Evolutionary conservation across 257 asterid genomes (phyloP).

Genomic region (Striga asiatica): DNA sequence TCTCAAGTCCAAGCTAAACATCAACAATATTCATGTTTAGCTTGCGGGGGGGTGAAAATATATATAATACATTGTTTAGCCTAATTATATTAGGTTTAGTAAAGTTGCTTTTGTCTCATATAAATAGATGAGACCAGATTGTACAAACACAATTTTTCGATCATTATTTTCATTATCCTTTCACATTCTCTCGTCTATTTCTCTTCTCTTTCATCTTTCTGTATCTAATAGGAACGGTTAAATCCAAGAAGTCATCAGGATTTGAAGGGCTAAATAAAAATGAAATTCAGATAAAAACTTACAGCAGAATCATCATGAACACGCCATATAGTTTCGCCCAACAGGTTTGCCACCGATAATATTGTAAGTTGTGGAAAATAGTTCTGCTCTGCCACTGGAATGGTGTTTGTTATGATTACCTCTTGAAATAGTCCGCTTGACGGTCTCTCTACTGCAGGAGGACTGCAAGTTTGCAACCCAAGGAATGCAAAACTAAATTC

Average conservation of each 20-base stretch:
- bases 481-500: constrained; percentile 4
- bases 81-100: too few species aligned
- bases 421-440: constrained; percentile 92
- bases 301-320: constrained; percentile 88
- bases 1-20: too few species aligned
- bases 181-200: too few species aligned
- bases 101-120: too few species aligned
- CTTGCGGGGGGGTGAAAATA: too few species aligned
- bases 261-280: background rate
- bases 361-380: constrained; percentile 88
- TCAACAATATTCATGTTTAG: too few species aligned
- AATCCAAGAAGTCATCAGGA: background rate
- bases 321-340: constrained; percentile 94
- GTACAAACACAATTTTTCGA: too few species aligned
- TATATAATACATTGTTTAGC: too few species aligned
- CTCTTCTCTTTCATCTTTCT: too few species aligned
- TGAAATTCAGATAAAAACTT: constrained; percentile 26
- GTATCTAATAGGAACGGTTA: too few species aligned
- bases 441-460: constrained; percentile 87
- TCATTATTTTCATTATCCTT: too few species aligned
- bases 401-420: constrained; percentile 87
- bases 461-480: constrained; percentile 59
- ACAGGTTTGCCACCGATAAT: constrained; percentile 79
- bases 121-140: too few species aligned
- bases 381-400: constrained; percentile 76